Percentiles rank a stretch among this genome's conserved stretches.
These are phyloP conservation scores for Closterium sp. DNA, from an alignment of 139 green algal genomes.

Conservation along the genomic window DNA sequence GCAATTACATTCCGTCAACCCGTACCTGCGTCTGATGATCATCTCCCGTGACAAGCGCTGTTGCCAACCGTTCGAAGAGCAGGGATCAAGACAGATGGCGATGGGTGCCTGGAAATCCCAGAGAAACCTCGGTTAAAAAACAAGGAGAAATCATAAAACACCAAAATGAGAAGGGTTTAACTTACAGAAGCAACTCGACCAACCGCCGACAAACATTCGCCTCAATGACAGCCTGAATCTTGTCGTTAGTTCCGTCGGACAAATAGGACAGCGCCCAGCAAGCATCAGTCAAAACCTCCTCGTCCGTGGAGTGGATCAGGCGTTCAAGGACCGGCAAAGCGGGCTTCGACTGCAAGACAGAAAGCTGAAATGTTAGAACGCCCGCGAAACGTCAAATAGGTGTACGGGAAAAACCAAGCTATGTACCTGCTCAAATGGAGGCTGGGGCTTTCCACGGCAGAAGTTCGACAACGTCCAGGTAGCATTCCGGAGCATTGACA, in stretches of 20 bases:
- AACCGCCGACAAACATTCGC: slow-evolving; percentile 86
- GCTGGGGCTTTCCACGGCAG: slow-evolving; percentile 95
- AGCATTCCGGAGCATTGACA: slow-evolving; percentile 97
- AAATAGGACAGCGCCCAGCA: slow-evolving; percentile 99
- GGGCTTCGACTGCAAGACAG: slow-evolving; percentile 56
- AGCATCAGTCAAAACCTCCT: slow-evolving; percentile 98
- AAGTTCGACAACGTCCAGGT: slow-evolving; percentile 99
- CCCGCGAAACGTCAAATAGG: too few relatives aligned
- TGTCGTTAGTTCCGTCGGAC: slow-evolving; percentile 97
- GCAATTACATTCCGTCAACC: background rate
- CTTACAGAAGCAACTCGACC: slow-evolving; percentile 71
- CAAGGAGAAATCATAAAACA: slow-evolving; percentile 23
- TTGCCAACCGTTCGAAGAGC: slow-evolving; percentile 97
- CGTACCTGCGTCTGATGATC: slow-evolving; percentile 86
- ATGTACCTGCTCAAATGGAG: slow-evolving; percentile 74
- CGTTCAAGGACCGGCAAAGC: slow-evolving; percentile 86
- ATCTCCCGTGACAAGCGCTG: slow-evolving; percentile 98
- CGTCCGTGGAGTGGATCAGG: slow-evolving; percentile 86
- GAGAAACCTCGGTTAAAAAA: background rate
- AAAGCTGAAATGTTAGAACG: too few relatives aligned
- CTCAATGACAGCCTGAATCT: slow-evolving; percentile 97
- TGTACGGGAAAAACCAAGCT: background rate
- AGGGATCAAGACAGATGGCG: slow-evolving; percentile 86
- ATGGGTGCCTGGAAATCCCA: slow-evolving; percentile 58
- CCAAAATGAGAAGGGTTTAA: slow-evolving; percentile 9